Evolutionary conservation across 148 eudicot genomes (phyloP), one percentile per base, ranked within the genome.

Genomic region (Cornus kousa): DNA sequence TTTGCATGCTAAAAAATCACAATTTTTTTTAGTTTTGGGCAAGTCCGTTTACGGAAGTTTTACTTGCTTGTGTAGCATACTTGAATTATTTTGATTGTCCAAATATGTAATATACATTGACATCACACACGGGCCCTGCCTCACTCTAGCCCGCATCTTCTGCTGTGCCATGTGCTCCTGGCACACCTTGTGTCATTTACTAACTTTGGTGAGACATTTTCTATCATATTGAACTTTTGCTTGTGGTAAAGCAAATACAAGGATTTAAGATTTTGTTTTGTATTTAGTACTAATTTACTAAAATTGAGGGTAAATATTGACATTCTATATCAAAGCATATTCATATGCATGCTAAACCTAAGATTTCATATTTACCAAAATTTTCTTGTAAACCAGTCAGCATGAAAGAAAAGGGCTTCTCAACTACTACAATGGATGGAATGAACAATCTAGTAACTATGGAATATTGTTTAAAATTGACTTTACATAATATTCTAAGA

Each of bases 401-500:
- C 59, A 53, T 68, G 14, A 33, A 43, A 31, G 71, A 1, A 32
- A 17, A 68, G 33, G 40, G 7, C 6, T 17, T 35, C 19, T 19
- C 46, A 69, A 69, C 46, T 70, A 68, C 31, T 70, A 68, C 31
- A 7, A 70, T 72, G 35, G 23, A 23, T 72, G 17, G 20, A 71
- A 71, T 71, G 14, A 43, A 28, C 31, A 71, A 2, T 73, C 4
- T 53, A 22, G 11, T 59, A 31, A 74, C 59, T 32, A 59, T 32
- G 16, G 66, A 5, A 19, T 9, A 4, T 20, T 10, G 14, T 40
- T 71, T 43, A 12, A 16, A 32, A 43, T 71, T 71, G 8, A n/a
- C 28, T 32, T 40, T 66, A 71, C 31, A 43, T 3, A 75, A 75
- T 65, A 65, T 64, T 8, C 59, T 22, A 28, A 22, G 1, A 17